Base-by-base conservation (phyloP, 1,139 yeast species). In the Chernovozyma aurita region DNA sequence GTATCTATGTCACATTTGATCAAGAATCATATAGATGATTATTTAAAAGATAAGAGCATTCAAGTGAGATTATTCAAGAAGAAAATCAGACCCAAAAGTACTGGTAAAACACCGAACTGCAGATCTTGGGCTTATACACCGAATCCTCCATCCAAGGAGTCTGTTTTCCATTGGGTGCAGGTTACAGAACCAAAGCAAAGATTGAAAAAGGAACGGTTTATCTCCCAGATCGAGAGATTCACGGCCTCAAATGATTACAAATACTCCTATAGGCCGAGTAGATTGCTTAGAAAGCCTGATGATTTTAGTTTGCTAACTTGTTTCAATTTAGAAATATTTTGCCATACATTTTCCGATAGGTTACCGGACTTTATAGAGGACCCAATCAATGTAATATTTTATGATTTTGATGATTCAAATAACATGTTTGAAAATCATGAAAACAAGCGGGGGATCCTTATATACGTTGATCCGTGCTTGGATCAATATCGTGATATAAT, bases 301-400 rank as follows among this genome's bases (percentile, higher is more conserved):
- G 67, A 67, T 1, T 73, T 66, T 40, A 70, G 69, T 35, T 53
- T 62, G 33, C 53, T 88, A 51, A 68, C 83, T 0, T 66, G 76
- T 18, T 58, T 88, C 25, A 65, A 74, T 9, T 45, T 85, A 39
- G 97, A 90, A 48, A 52, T 85, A 0, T 92, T 82, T 56, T 79
- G 76, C 0, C 72, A 73, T 36, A 75, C 85, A 0, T 55, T 74
- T 12, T 64, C 53, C 1, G 65, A 63, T 0, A 57, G 69, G 30
- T 55, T 65, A 8, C 95, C 97, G 0, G 81, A 88, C 50, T 95
- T 97, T 0, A 41, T 51, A 3, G 37, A 47, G 2, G 95, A 92
- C 52, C 65, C 75, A 1, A 64, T 90, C 0, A 42, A 61, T 1
- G 69, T 80, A 4, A 67, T 87, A 0, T 73, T 83, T 45, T 88